Base-by-base conservation (phyloP, 345 rosid species). In the Arabis alpina region DNA sequence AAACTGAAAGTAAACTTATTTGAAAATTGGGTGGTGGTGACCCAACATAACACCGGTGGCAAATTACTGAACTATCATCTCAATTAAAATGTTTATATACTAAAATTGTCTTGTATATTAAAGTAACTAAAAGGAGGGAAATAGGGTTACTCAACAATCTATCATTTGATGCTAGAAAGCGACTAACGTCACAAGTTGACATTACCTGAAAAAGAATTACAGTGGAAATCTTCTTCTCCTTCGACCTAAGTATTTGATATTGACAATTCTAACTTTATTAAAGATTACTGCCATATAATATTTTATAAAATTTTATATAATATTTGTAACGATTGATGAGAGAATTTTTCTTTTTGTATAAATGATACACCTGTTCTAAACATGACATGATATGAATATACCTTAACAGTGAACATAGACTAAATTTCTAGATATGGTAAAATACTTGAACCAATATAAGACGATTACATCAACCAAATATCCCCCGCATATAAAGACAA, bases 171-270 rank as follows among this genome's bases (percentile, higher is more conserved):
- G 34, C 27, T 73, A 65, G 60, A 73, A 56, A 73, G 71, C 66
- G 77, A 65, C 77, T 14, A 65, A 30, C 66, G 60, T 65, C 53
- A 65, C 23, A 64, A 66, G 77, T 57, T 66, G 77, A 65, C 77
- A 65, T 65, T 65, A 28, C 52, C 43, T 48, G 28, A 52, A 64
- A 40, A 47, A 4, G 6, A 54, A 73, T 56, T 10, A 64, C 49
- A 64, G 66, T 73, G 43, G 77, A 73, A 56, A 64, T 15, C 44
- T 48, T 72, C 76, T 64, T 36, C 14, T 6, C 36, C 36, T 25
- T 72, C 50, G 25, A 62, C 70, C 51, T 45, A 32, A 53, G 24
- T 68, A 54, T 53, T 62, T 24, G 14, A 53, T 53, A 39, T 10
- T 8, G 27, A 44, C 40, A 43, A 32, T 39, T 53, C 2, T 54